Base-by-base conservation (phyloP, 352 stramenopile genomes). In the Halophytophthora polymorphica region DNA sequence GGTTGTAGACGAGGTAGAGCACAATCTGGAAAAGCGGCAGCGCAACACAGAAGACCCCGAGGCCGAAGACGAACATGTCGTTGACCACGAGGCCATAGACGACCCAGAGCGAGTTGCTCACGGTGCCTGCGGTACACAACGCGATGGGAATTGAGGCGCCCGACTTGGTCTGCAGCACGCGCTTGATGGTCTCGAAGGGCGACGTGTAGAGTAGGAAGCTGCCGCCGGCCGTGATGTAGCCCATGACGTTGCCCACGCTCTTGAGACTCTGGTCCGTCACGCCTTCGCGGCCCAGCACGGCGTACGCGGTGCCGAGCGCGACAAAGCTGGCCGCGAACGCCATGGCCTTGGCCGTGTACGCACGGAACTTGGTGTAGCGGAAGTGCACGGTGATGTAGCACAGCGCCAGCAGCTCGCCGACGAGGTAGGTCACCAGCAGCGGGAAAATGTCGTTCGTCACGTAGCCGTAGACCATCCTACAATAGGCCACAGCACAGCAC, bases 401-500 rank as follows among this genome's bases (percentile, higher is more conserved):
- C 40, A 40, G 33, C 15, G 48, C 39, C 17, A 72, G 29, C 37
- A 56, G 28, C 31, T 67, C 52, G 22, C 64, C 64, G 2, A 77
- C 41, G 5, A 61, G 50, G 53, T 71, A 75, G 12, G 66, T 80
- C 22, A 44, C 56, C 1, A 74, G 58, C 8, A 77, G 41, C 14
- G 70, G 70, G 50, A 81, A 77, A 40, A 67, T 64, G 22, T 64
- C 41, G 25, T 64, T 39, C 17, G 53, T 62, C 17, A 79, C 47
- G 36, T 69, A 73, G 39, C 69, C 65, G 41, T 71, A 79, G 21
- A 76, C 51, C 55, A 71, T 65, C 60, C 60, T 68, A 28, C 14
- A 45, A 15, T 28, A 23, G 33, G 14, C 13, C 15, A 3, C 18
- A 15, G 23, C 25, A 44, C 14, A 50, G 11, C 21, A 4, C 33